phyloP scores from a whole-genome alignment of 345 rosid genomes.

The Limnanthes douglasii region DNA sequence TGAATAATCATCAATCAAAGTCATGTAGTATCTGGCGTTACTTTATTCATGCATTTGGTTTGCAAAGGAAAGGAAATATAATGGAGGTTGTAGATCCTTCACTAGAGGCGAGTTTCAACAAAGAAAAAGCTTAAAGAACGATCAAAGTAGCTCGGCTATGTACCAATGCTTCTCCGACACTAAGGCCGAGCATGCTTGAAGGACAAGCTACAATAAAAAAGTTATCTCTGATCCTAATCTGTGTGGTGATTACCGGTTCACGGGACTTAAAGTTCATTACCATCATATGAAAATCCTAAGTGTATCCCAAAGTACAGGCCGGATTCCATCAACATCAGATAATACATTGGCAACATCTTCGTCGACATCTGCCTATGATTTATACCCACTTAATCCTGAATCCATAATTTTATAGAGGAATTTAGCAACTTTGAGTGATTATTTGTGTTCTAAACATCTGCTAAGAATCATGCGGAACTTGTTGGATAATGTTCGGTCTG shows the following conservation, averaged over 20 bases:
- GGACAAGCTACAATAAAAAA: constrained; percentile 22
- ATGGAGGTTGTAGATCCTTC: constrained; percentile 38
- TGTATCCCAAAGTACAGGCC: too few species aligned
- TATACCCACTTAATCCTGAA: constrained; percentile 11
- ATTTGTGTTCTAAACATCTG: too few species aligned
- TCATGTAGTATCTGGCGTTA: too few species aligned
- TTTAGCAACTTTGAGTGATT: too few species aligned
- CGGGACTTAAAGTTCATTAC: constrained; percentile 30
- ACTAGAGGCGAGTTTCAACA: constrained; percentile 19
- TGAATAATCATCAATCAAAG: too few species aligned
- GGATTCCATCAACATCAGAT: too few species aligned
- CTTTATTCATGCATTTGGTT: too few species aligned
- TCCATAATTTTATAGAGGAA: constrained; percentile 6
- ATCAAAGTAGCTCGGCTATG: constrained; percentile 38
- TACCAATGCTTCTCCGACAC: constrained; percentile 25
- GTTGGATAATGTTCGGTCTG: too few species aligned
- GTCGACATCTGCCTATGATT: constrained; percentile 12
- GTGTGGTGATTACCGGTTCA: constrained; percentile 27
- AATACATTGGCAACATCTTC: too few species aligned
- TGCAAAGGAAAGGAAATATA: too few species aligned
- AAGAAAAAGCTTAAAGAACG: constrained; percentile 20
- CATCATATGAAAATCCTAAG: too few species aligned
- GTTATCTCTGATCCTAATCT: constrained; percentile 14
- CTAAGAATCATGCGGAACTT: too few species aligned
- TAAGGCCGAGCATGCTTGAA: constrained; percentile 39